Percentiles rank a stretch among this genome's conserved stretches.
These are phyloP conservation scores for Geranium incanum DNA, from an alignment of 441 rosid species.

Conservation along the genomic window DNA sequence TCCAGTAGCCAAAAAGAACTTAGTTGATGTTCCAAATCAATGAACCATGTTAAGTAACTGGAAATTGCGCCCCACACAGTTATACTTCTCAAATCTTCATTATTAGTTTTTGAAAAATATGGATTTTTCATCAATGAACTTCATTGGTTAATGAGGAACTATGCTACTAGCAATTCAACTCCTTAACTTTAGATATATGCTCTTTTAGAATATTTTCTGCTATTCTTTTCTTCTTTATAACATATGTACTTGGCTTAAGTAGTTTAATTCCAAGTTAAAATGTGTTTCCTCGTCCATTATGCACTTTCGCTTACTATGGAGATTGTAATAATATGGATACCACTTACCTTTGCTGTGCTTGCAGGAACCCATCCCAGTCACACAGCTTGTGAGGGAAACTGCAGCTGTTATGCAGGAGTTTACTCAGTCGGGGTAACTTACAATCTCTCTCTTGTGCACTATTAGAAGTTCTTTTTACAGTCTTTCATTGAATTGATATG, in stretches of 20 bases:
- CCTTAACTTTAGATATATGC: neutral
- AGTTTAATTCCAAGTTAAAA: neutral
- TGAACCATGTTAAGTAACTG: neutral
- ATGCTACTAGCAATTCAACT: neutral
- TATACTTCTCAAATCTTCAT: neutral
- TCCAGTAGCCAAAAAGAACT: neutral
- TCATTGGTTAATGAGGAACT: neutral
- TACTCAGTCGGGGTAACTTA: slow-evolving; percentile 87
- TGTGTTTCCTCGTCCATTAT: neutral
- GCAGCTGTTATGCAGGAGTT: slow-evolving; percentile 99
- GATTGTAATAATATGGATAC: neutral
- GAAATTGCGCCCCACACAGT: neutral
- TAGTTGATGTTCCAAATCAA: neutral
- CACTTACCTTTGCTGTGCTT: slow-evolving; percentile 13
- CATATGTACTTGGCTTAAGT: neutral
- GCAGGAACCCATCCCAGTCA: slow-evolving; percentile 91
- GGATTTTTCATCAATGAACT: neutral
- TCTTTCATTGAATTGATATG: neutral
- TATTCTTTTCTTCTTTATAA: neutral
- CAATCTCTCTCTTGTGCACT: neutral
- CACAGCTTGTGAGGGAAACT: slow-evolving; percentile 93
- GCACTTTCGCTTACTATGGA: neutral
- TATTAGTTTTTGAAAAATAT: neutral
- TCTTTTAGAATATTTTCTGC: neutral
- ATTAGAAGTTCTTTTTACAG: neutral